Base-by-base conservation (phyloP, 768 basidiomycete species). In the Nidularia sp. region DNA sequence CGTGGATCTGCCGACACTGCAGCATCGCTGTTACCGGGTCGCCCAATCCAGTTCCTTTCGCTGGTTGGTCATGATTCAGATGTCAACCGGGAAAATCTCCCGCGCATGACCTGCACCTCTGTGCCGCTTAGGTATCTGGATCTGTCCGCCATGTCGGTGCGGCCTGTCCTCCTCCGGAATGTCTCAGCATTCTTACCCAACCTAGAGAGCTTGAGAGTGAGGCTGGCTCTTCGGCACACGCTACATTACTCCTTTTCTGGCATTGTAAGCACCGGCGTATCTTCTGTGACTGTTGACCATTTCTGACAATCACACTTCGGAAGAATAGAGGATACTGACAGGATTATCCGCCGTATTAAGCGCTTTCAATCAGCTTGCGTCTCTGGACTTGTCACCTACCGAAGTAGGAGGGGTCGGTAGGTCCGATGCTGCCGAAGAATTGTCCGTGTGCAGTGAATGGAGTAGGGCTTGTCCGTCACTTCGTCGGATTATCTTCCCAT, bases 311-410 rank as follows among this genome's bases (percentile, higher is more conserved):
- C 35, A 39, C 36, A 15, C 52, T 46, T 54, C 50, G 54, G 51
- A 60, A 56, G 55, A 53, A 56, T 62, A 85, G 85, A 72, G 79
- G 54, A 67, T 86, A 42, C 66, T 85, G 45, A 75, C 80, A 15
- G 83, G 79, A 31, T 74, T 86, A 35, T 79, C 83, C n/a, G 70
- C 80, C 48, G 81, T 83, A 10, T 66, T 84, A 51, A 70, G 68
- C 49, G 72, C 74, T 2, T 83, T 85, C 61, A 66, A 62, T 25
- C 69, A 70, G 12, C 69, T 85, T 52, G 66, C 69, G 31, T 71
- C 68, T 55, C 76, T 87, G 59, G 85, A 86, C 63, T 70, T 87
- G 34, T 84, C 84, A 1, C 80, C 81, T 15, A 85, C 83, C 34
- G 69, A 70, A 49, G 72, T 81, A 12, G 74, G 75, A 54, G 75